Conservation (phyloP, 257 asterid genomes). For the Solanum sparsipilum region DNA sequence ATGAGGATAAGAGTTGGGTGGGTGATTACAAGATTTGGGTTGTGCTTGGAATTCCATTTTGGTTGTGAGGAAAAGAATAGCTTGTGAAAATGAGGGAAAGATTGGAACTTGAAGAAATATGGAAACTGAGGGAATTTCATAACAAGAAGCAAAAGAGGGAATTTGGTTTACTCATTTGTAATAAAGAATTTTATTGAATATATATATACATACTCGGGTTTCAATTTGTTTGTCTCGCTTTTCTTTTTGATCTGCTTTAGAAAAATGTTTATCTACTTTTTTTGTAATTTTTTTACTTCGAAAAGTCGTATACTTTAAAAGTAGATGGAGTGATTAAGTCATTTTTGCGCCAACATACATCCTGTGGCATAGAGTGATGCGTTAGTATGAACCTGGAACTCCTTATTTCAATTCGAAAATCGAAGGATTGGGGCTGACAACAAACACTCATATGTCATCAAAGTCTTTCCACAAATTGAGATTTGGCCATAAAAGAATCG, state of each 20-base stretch:
- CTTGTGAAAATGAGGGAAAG: background rate
- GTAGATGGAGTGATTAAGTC: background rate
- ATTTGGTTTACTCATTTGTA: no score
- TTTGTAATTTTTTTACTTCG: rapidly evolving
- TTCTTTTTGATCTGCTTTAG: background rate
- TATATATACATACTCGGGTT: background rate
- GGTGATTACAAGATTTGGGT: constrained; percentile 44
- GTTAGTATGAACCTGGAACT: rapidly evolving
- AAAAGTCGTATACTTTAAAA: background rate
- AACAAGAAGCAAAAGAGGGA: background rate
- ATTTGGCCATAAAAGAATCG: background rate
- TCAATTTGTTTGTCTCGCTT: background rate
- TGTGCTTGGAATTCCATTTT: constrained; percentile 55
- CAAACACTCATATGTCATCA: rapidly evolving
- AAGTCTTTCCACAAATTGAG: background rate
- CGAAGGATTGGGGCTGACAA: rapidly evolving
- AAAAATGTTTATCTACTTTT: no score
- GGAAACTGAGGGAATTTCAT: background rate
- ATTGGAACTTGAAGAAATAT: background rate
- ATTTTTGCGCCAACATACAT: background rate
- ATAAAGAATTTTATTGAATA: no score
- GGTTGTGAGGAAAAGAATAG: constrained; percentile 22
- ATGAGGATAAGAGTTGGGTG: constrained; percentile 71
- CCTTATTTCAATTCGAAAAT: rapidly evolving
- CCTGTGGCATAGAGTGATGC: background rate